Conservation (phyloP, 352 stramenopile species). For the Globisporangium megalacanthum region DNA sequence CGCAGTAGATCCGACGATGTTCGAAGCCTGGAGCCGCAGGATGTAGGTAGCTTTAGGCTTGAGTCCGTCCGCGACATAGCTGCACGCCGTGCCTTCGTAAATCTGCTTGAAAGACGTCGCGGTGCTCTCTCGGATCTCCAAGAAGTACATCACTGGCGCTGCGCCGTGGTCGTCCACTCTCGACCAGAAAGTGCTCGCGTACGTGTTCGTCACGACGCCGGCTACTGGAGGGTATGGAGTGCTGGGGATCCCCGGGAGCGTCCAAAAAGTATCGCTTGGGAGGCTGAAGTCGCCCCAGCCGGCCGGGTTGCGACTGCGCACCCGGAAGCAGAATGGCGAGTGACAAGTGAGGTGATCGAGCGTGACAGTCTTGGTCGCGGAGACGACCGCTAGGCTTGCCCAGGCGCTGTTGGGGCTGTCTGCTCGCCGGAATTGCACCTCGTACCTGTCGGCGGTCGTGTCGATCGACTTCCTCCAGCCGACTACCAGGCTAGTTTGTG, state of each 20-base stretch:
- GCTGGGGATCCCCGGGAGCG: constrained; percentile 39
- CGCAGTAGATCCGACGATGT: constrained; percentile 46
- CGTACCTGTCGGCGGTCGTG: constrained; percentile 67
- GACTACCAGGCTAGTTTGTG: constrained; percentile 43
- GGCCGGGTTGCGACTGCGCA: constrained; percentile 55
- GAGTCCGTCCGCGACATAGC: constrained; percentile 50
- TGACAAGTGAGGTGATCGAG: constrained; percentile 48
- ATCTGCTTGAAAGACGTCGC: constrained; percentile 28
- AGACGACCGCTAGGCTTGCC: constrained; percentile 31
- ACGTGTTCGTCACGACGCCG: constrained; percentile 56
- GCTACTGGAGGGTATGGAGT: constrained; percentile 42
- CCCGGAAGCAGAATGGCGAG: constrained; percentile 48
- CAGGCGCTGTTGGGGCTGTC: constrained; percentile 48
- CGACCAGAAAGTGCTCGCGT: constrained; percentile 71
- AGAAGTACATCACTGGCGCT: constrained; percentile 47
- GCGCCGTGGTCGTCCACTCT: constrained; percentile 51
- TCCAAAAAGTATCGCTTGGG: constrained; percentile 49
- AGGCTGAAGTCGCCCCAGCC: constrained; percentile 67
- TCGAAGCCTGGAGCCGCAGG: constrained; percentile 69
- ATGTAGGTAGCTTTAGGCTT: constrained; percentile 43
- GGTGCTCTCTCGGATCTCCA: constrained; percentile 45
- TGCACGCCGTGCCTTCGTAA: constrained; percentile 61
- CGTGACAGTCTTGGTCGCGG: constrained; percentile 29
- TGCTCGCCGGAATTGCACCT: constrained; percentile 54
- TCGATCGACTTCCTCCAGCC: constrained; percentile 57